Base-by-base conservation (phyloP, 192 early-diverging fungal species). In the Linnemannia zychae region DNA sequence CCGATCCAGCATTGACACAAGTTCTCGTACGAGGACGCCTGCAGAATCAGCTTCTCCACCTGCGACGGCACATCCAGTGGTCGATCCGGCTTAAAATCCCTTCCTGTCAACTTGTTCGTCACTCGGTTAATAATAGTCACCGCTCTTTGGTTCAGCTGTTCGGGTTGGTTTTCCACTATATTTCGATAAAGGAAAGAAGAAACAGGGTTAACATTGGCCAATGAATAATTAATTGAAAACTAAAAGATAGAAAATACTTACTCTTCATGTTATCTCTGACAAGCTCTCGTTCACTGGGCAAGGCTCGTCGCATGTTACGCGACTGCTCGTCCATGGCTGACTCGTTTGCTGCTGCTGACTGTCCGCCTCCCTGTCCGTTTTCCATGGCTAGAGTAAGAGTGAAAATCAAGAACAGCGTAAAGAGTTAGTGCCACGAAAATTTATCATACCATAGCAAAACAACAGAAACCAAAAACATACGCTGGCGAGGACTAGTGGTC, bases 81-180 rank as follows among this genome's bases (percentile, higher is more conserved):
- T 52, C 91, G 89, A 66, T 96, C 92, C 1, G 94, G 92, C 65
- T 96, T 95, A 81, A 99, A 99, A 79, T 99, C 98, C 63, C 94
- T 93, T 50, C 98, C 98, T 12, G 96, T 96, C 68, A 99, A 90
- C 89, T 99, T 99, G 91, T 97, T 97, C 53, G 92, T 93, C 31
- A 99, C 96, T 11, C 98, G 92, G 67, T 93, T 95, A 44, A 99
- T 95, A 78, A 98, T 95, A 16, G 91, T 92, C 34, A 96, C 83
- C 0, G 98, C 98, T 50, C 94, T 88, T 17, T 95, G 88, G 78
- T 98, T 98, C 72, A 93, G 79, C 67, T 86, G 91, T 89, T 89
- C 93, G 20, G 90, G 92, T 72, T 92, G 91, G 47, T 90, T 88
- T 38, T 83, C 85, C 89, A 79, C 90, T 90, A 80, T 75, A 38